Evolutionary conservation across 805 yeast genomes (phyloP), one percentile per base, ranked within the genome.

Genomic region (Starmera amethionina): DNA sequence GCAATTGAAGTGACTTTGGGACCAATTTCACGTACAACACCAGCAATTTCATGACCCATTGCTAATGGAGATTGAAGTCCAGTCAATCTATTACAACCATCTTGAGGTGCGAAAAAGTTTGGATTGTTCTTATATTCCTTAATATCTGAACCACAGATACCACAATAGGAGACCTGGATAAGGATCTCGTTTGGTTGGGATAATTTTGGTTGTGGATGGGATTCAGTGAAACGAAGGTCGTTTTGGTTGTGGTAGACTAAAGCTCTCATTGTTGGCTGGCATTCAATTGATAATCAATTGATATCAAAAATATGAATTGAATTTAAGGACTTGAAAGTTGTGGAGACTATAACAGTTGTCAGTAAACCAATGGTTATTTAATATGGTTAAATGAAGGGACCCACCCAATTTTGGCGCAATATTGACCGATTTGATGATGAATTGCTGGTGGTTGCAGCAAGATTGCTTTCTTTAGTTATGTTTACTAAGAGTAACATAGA

Each of bases 101-200:
- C 67, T 32, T 56, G 60, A 42, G 61, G 55, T 5, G 66, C 68
- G 58, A 75, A 75, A 52, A 79, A 76, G 41, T 74, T 73, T 9
- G 85, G 82, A 1, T 79, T 81, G 25, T 70, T 75, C 25, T 60
- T 47, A 47, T 64, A 77, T 54, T 79, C 77, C 47, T 75, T 79
- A 32, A 77, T 57, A 52, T 77, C 82, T 1, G 79, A 67, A 25
- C 83, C 83, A 50, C 84, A 78, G 34, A 77, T 75, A 7, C 84
- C 84, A 50, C 82, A 75, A 52, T 64, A 73, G 9, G 63, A 51
- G n/a, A 72, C 64, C 18, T 64, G 69, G 25, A 72, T 48, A 12
- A 68, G 56, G n/a, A 71, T 57, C 37, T 72, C 75, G 30, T 63
- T 63, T 5, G 58, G 56, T 18, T 58, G 52, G 4, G 43, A 36